These are phyloP conservation scores for Conticribra weissflogii DNA, from an alignment of 108 stramenopile genomes.

Conservation along the genomic window DNA sequence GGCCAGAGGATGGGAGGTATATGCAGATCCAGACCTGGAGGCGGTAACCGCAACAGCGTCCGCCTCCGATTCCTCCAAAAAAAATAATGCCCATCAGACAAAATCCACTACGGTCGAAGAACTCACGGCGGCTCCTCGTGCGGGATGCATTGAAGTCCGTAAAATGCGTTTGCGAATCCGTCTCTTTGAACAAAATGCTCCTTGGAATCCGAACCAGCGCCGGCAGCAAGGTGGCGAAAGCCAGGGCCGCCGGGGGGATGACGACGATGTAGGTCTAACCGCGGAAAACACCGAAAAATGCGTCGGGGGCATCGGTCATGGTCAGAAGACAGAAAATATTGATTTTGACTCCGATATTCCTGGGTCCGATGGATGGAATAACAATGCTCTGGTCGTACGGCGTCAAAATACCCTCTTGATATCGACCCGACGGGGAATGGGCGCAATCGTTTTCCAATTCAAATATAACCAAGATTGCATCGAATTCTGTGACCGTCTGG, in stretches of 20 bases:
- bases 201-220: background rate
- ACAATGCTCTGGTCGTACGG: slow-evolving; percentile 50
- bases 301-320: background rate
- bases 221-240: background rate
- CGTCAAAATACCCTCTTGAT: slow-evolving; percentile 39
- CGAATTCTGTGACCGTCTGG: slow-evolving; percentile 45
- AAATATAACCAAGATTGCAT: slow-evolving; percentile 26
- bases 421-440: slow-evolving; percentile 41
- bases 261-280: background rate
- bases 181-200: slow-evolving; percentile 36
- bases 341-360: slow-evolving; percentile 15
- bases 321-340: background rate
- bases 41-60: slow-evolving; percentile 7
- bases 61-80: slow-evolving; percentile 1
- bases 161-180: slow-evolving; percentile 42
- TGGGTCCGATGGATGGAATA: slow-evolving; percentile 49
- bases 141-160: slow-evolving; percentile 46
- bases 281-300: background rate
- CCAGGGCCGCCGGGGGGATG: background rate
- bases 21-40: slow-evolving; percentile 17
- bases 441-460: slow-evolving; percentile 48
- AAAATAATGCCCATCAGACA: background rate
- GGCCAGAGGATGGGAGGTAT: slow-evolving; percentile 43
- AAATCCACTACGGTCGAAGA: slow-evolving; percentile 11
- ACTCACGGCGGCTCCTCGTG: slow-evolving; percentile 37